Evolutionary conservation across 1,139 yeast genomes (phyloP).

Genomic region (Diutina mesorugosa): DNA sequence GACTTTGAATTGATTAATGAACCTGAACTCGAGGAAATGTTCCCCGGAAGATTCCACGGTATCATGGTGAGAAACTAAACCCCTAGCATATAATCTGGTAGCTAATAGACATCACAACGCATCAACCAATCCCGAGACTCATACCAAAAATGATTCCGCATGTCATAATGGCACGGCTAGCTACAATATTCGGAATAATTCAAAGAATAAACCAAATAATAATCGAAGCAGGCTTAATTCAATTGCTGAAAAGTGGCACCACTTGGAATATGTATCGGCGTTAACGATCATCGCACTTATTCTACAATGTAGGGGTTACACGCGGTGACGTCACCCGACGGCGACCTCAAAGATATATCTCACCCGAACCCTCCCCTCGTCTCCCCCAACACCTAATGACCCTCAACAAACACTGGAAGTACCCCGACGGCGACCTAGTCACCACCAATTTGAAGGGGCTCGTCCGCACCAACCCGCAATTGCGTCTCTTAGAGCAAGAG

Average conservation of each 20-base stretch:
- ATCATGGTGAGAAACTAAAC: neutral
- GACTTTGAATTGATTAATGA: neutral
- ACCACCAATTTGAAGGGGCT: conserved; percentile 54
- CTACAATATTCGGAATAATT: too few species aligned
- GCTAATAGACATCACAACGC: too few species aligned
- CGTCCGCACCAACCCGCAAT: conserved; percentile 53
- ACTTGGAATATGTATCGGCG: neutral
- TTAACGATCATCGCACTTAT: neutral
- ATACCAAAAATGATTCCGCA: too few species aligned
- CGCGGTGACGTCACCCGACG: neutral
- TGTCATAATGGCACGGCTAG: too few species aligned
- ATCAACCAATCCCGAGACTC: too few species aligned
- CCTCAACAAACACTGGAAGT: conserved; percentile 40
- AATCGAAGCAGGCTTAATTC: too few species aligned
- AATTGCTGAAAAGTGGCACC: too few species aligned
- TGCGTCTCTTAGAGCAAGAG: conserved; percentile 52
- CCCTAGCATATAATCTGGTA: too few species aligned
- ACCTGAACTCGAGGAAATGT: neutral
- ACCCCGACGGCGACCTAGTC: conserved; percentile 45
- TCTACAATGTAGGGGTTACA: neutral
- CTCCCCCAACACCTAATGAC: neutral
- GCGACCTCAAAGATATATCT: neutral
- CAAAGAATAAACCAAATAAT: too few species aligned
- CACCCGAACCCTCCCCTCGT: neutral
- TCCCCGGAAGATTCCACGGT: neutral